Base-by-base conservation (phyloP, 495 filamentous ascomycete genomes). In the Hypoxylon perforatum region DNA sequence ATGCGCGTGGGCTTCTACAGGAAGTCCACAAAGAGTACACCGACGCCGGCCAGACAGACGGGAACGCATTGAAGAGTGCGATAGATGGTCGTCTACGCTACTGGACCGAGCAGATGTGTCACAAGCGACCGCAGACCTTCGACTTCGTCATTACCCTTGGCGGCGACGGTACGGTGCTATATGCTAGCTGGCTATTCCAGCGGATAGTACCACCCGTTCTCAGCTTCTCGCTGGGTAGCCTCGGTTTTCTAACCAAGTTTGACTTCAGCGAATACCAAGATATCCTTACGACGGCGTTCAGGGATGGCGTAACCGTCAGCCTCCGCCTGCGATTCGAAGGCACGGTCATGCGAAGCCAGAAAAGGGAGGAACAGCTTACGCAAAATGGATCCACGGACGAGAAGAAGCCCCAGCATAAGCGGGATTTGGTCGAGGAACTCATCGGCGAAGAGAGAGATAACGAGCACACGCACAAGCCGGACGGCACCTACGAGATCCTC, bases 191-290 rank as follows among this genome's bases (percentile, higher is more conserved):
- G 94, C 81, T 99, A 28, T 99, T 99, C 75, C 95, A 99, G 82
- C 83, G 92, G n/a, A 89, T 98, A 54, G 94, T 98, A 0, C 95
- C 95, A 4, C 95, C 96, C 0, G 92, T 97, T 5, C 79, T 99
- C 18, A 93, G 92, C 48, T 98, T 99, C 77, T 86, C 93, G 19
- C 77, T 98, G 25, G 95, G 95, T 3, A 97, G 94, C 17, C 78
- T 99, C 22, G 95, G 95, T 0, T 98, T 99, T 72, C 80, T 99
- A 65, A 98, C 96, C 15, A 97, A 97, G 73, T 98, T 97, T 76
- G 93, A 97, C 74, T 99, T 91, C 77, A 86, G 87, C 19, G 77
- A 88, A 3, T 91, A 91, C 65, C 81, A 86, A 61, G 78, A 88
- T 4, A 94, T 86, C 6, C 80, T 99, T 15, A 86, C 84, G 1